Evolutionary conservation across 331 rosid genomes (phyloP).

Genomic region (Telfairia occidentalis): DNA sequence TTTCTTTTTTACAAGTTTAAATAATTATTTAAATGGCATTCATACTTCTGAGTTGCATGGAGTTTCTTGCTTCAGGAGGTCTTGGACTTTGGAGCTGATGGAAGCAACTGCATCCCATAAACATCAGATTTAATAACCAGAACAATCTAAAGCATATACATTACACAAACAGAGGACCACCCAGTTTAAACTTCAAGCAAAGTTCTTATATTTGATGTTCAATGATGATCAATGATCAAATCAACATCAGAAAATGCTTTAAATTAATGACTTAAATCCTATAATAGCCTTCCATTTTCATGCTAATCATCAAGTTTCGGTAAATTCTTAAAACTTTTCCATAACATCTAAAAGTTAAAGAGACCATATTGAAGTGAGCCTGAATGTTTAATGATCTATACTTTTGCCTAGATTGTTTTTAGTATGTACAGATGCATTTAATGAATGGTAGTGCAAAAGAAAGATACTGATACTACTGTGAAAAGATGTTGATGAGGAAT

Average conservation of each 20-base stretch:
- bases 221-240: background rate
- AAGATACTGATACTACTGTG: background rate
- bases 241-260: background rate
- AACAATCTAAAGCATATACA: background rate
- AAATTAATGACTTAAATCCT: background rate
- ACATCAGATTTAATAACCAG: background rate
- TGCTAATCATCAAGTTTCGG: background rate
- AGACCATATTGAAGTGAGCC: too few relatives aligned
- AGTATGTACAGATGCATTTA: background rate
- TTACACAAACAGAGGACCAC: too few relatives aligned
- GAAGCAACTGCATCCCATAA: conserved; percentile 65
- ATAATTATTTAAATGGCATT: conserved; percentile 29
- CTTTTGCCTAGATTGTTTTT: background rate
- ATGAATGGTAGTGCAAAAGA: background rate
- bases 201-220: too few relatives aligned
- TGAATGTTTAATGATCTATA: background rate
- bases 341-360: background rate
- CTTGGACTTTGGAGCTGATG: conserved; percentile 66
- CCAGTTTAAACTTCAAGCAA: too few relatives aligned
- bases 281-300: background rate
- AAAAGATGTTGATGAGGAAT: background rate
- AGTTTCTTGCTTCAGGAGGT: conserved; percentile 31
- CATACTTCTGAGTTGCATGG: conserved; percentile 9
- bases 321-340: background rate
- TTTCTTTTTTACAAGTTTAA: conserved; percentile 1